phyloP scores from a whole-genome alignment of 805 yeast genomes.

The Torulaspora indica region DNA sequence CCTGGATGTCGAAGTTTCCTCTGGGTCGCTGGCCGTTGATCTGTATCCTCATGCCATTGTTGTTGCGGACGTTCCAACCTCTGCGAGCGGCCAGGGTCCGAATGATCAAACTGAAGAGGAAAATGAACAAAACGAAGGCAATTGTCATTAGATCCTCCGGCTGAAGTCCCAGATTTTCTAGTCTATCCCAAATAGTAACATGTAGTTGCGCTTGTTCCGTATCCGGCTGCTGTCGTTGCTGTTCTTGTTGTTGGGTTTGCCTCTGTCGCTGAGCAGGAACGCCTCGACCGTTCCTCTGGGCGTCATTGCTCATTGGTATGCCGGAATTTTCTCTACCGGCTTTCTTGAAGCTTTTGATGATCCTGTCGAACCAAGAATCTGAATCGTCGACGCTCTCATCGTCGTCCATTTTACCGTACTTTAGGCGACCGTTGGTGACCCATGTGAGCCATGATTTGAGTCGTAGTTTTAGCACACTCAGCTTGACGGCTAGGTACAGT shows the following conservation, averaged over 20 bases:
- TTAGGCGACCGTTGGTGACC: slow-evolving; percentile 36
- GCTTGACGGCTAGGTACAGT: slow-evolving; percentile 26
- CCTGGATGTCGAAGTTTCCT: slow-evolving; percentile 26
- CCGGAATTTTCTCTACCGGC: slow-evolving; percentile 17
- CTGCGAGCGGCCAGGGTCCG: slow-evolving; percentile 23
- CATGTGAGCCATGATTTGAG: slow-evolving; percentile 29
- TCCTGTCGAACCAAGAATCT: slow-evolving; percentile 12
- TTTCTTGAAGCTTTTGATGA: slow-evolving; percentile 16
- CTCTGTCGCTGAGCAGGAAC: not conserved
- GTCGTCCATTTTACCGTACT: slow-evolving; percentile 10
- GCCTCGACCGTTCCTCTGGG: not conserved
- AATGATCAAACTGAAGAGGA: slow-evolving; percentile 19
- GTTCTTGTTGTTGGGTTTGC: slow-evolving; percentile 1
- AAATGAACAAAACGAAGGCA: slow-evolving; percentile 17
- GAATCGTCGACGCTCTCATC: slow-evolving; percentile 11
- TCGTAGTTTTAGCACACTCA: slow-evolving; percentile 27
- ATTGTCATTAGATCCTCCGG: slow-evolving; percentile 24
- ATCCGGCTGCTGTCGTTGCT: slow-evolving; percentile 1
- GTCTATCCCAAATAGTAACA: slow-evolving; percentile 8
- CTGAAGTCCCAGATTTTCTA: slow-evolving; percentile 17
- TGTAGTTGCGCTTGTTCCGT: not conserved
- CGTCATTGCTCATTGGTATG: slow-evolving; percentile 2
- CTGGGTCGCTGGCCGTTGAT: slow-evolving; percentile 11
- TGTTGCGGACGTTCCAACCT: slow-evolving; percentile 30
- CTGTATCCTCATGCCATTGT: slow-evolving; percentile 13